Percentiles rank a stretch among this genome's conserved stretches.
phyloP scores from a whole-genome alignment of 495 filamentous ascomycete species.

The Neurospora tetraspora region DNA sequence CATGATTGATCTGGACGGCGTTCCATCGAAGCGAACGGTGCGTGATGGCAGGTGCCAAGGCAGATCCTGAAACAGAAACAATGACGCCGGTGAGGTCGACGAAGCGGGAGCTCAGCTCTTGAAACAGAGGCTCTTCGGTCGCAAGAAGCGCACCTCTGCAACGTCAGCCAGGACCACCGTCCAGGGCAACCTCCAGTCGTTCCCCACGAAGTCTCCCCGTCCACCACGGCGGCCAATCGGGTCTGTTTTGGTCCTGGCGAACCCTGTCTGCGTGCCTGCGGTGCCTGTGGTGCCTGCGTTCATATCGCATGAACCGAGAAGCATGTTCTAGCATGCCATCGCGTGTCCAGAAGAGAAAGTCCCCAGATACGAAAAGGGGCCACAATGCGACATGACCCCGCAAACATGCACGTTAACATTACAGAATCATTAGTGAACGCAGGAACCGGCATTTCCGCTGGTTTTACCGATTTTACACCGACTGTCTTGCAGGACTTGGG shows the following conservation, averaged over 20 bases:
- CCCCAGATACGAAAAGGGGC: background rate
- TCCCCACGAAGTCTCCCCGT: background rate
- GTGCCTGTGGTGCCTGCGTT: background rate
- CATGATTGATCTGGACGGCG: conserved; percentile 1
- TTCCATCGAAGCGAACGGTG: background rate
- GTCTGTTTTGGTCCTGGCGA: background rate
- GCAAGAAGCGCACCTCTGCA: background rate
- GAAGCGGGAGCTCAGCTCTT: background rate
- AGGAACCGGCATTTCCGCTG: background rate
- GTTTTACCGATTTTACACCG: background rate
- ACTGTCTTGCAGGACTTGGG: background rate
- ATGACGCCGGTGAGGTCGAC: background rate
- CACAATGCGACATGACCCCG: background rate
- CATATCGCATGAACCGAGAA: background rate
- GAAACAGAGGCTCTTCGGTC: background rate
- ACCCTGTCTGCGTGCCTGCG: background rate
- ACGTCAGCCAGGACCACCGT: background rate
- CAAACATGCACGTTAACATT: background rate
- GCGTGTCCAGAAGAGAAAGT: background rate
- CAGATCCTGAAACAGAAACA: conserved; percentile 10
- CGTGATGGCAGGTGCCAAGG: conserved; percentile 6
- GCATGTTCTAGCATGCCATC: background rate
- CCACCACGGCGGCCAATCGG: background rate
- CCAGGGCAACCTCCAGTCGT: background rate
- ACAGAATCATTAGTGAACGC: background rate